Evolutionary conservation across 1,284 basidiomycete species (phyloP).

Genomic region (Cutaneotrichosporon cyanovorans): DNA sequence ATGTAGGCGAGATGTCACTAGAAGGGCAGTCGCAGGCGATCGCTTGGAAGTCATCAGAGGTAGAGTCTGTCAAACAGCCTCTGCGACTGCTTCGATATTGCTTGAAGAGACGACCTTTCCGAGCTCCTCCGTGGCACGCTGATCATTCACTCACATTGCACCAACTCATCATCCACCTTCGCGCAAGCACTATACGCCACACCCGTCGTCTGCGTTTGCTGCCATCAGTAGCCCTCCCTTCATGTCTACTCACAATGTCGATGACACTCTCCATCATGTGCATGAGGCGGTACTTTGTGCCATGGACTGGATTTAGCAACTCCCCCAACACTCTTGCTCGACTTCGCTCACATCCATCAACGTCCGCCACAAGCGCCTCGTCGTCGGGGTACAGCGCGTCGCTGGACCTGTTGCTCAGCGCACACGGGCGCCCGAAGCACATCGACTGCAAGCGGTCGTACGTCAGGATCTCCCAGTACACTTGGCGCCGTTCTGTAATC

Average conservation of each 20-base stretch:
- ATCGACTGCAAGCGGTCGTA: conserved; percentile 43
- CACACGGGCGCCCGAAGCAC: conserved; percentile 42
- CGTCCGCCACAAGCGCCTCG: conserved; percentile 22
- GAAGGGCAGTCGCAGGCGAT: too few relatives aligned
- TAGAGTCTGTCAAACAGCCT: too few relatives aligned
- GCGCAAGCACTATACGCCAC: conserved; percentile 29
- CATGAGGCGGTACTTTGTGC: conserved; percentile 36
- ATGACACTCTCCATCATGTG: conserved; percentile 41
- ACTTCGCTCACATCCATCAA: conserved; percentile 31
- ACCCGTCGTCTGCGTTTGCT: conserved; percentile 40
- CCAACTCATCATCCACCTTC: conserved; percentile 36
- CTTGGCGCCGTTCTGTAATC: conserved; percentile 36
- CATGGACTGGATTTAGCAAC: conserved; percentile 26
- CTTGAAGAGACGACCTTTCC: too few relatives aligned
- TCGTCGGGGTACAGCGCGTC: conserved; percentile 37
- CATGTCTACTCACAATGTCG: conserved; percentile 27
- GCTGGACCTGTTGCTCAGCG: conserved; percentile 27
- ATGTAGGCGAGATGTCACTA: too few relatives aligned
- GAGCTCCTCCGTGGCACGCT: too few relatives aligned
- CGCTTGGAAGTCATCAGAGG: too few relatives aligned
- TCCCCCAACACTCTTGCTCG: not conserved
- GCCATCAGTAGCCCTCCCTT: not conserved
- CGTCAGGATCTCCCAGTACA: conserved; percentile 44
- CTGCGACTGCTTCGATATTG: too few relatives aligned
- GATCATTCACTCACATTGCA: conserved; percentile 34